Conservation (phyloP, 371 early-diverging fungal species). For the Mucor lusitanicus region DNA sequence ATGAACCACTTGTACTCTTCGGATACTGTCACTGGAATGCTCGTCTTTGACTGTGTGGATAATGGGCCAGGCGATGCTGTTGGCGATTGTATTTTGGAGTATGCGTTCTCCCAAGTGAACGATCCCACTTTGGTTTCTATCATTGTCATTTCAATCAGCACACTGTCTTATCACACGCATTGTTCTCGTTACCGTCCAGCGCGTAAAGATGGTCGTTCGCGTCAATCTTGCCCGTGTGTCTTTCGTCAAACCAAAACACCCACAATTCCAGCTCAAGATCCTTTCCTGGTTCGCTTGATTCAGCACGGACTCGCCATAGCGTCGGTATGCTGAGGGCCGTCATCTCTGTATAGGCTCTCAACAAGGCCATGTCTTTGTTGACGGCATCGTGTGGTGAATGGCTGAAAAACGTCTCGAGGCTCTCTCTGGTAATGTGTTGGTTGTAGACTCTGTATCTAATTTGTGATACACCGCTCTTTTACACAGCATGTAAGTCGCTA, state of each 20-base stretch:
- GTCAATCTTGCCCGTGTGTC: slow-evolving; percentile 47
- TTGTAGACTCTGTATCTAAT: slow-evolving; percentile 50
- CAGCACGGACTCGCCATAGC: slow-evolving; percentile 29
- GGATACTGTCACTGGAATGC: slow-evolving; percentile 29
- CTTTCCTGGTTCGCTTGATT: slow-evolving; percentile 8
- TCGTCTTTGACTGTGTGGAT: slow-evolving; percentile 23
- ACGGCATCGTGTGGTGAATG: slow-evolving; percentile 10
- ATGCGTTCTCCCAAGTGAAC: slow-evolving; percentile 48
- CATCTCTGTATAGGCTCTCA: slow-evolving; percentile 36
- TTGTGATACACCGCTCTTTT: slow-evolving; percentile 50
- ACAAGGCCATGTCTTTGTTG: slow-evolving; percentile 18
- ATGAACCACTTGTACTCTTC: slow-evolving; percentile 47
- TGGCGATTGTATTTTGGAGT: slow-evolving; percentile 34
- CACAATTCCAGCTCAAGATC: slow-evolving; percentile 35
- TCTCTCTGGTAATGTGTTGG: slow-evolving; percentile 26
- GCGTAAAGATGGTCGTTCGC: slow-evolving; percentile 27
- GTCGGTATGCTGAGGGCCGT: slow-evolving; percentile 33
- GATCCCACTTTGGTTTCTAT: slow-evolving; percentile 44
- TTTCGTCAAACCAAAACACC: slow-evolving; percentile 57
- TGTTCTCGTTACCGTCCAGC: slow-evolving; percentile 35
- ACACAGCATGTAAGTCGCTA: not conserved
- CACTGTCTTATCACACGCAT: not conserved
- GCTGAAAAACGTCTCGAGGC: slow-evolving; percentile 21
- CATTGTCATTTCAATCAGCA: not conserved
- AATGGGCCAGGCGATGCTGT: slow-evolving; percentile 34